Base-by-base conservation (phyloP, 805 yeast species). In the Saccharomyces mikatae region DNA sequence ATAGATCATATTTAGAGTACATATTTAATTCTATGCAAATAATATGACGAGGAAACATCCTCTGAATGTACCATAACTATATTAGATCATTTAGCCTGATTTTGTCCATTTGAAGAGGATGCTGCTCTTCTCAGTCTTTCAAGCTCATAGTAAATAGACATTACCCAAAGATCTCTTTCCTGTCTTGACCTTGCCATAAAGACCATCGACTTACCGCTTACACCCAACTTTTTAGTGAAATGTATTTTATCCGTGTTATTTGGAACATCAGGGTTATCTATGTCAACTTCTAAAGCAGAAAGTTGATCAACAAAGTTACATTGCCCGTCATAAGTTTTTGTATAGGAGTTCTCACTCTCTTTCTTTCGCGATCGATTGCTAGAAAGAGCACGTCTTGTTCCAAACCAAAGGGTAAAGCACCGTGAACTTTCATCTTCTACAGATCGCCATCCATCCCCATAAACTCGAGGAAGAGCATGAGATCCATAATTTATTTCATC, bases 341-440 rank as follows among this genome's bases (percentile, higher is more conserved):
- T 6, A 17, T 36, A 36, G 2, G 3, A 4, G 24, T 6, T 36
- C 17, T 17, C 44, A 6, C 17, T 17, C 24, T 13, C 44, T 36
- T 36, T 36, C 44, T 36, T 36, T 17, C 9, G 44, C 21, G 24
- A 36, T 4, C 24, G 41, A 46, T 52, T 29, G n/a, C 52, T 47
- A 13, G 76, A 63, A 54, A 81, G 70, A 2, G 75, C 69, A 54
- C 84, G 71, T 60, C 84, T 86, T 6, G 77, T 76, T 0, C 90
- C 92, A 69, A 84, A 81, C 96, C 97, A 90, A 2, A 92, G 61
- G 0, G 94, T 87, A 62, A 92, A 90, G 58, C 94, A 82, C 50
- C 96, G 74, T 28, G 80, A 71, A n/a, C 76, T 61, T 59, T 88
- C 94, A 49, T 84, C 87, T 62, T 92, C 98, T 8, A 81, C 74